A percentile compares a stretch with the other conserved stretches of the same genome.
These are phyloP conservation scores for Trichosporon coremiiforme DNA, from an alignment of 1,284 basidiomycete genomes.

Conservation along the genomic window DNA sequence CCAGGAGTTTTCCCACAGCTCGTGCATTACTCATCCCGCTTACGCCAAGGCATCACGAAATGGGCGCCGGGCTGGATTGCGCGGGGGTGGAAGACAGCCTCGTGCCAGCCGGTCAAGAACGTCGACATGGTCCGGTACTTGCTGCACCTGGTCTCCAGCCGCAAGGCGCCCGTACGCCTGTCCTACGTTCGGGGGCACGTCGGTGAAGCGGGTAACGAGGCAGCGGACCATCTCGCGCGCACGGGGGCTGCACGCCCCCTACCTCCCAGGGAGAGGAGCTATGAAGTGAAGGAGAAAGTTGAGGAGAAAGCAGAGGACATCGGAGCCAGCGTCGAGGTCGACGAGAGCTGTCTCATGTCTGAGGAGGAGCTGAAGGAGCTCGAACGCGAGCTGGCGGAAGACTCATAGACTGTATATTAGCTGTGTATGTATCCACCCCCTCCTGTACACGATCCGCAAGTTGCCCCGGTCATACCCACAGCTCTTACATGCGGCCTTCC, in stretches of 20 bases:
- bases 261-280: conserved; percentile 34
- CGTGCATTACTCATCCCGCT: neutral
- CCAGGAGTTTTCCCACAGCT: no score
- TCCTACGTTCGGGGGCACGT: conserved; percentile 52
- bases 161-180: conserved; percentile 45
- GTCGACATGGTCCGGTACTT: conserved; percentile 55
- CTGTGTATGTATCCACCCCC: neutral
- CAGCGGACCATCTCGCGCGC: conserved; percentile 53
- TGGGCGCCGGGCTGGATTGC: conserved; percentile 54
- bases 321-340: conserved; percentile 17
- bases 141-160: conserved; percentile 46
- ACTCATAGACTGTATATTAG: neutral
- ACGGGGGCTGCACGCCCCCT: conserved; percentile 41
- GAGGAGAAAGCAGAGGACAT: conserved; percentile 31
- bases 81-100: conserved; percentile 43
- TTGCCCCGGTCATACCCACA: no score
- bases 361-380: conserved; percentile 40
- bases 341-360: conserved; percentile 40
- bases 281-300: conserved; percentile 58
- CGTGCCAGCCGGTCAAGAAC: conserved; percentile 46
- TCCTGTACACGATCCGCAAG: no score
- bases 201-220: conserved; percentile 53
- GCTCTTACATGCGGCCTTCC: no score
- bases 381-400: conserved; percentile 26
- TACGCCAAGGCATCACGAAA: conserved; percentile 48